A percentile compares a stretch with the other conserved stretches of the same genome.
phyloP scores from a whole-genome alignment of 371 early-diverging fungal genomes.

The Capillidium heterosporum region DNA sequence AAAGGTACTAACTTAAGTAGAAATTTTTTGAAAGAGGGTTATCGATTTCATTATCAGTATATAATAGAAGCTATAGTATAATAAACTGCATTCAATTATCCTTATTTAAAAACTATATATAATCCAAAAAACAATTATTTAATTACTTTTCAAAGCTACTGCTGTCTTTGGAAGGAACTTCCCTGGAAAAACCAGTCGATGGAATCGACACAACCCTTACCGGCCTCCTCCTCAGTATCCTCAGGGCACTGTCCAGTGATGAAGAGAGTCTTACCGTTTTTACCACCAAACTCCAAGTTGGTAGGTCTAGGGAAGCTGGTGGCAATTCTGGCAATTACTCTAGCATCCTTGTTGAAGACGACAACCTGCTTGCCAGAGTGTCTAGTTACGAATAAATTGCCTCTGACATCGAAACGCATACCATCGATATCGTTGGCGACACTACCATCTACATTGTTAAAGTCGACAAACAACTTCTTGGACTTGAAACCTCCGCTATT shows the following conservation, averaged over 20 bases:
- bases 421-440: slow-evolving; percentile 24
- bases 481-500: slow-evolving; percentile 1
- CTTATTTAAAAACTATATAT: too few species aligned
- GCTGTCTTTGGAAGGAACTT: not conserved
- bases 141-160: too few species aligned
- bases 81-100: too few species aligned
- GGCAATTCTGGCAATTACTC: slow-evolving; percentile 14
- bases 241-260: slow-evolving; percentile 21
- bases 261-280: slow-evolving; percentile 18
- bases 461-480: slow-evolving; percentile 14
- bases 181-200: too few species aligned
- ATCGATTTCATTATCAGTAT: too few species aligned
- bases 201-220: slow-evolving; percentile 9
- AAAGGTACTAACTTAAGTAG: too few species aligned
- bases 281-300: slow-evolving; percentile 28
- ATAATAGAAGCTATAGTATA: too few species aligned
- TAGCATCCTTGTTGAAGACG: slow-evolving; percentile 15
- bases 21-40: too few species aligned
- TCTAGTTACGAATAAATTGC: slow-evolving; percentile 26
- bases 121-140: too few species aligned
- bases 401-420: slow-evolving; percentile 21
- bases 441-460: slow-evolving; percentile 18
- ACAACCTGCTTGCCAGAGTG: slow-evolving; percentile 20
- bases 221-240: not conserved
- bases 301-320: slow-evolving; percentile 14